Evolutionary conservation across 495 filamentous ascomycete genomes (phyloP), one percentile per base, ranked within the genome.

Genomic region (Talaromyces stipitatus): DNA sequence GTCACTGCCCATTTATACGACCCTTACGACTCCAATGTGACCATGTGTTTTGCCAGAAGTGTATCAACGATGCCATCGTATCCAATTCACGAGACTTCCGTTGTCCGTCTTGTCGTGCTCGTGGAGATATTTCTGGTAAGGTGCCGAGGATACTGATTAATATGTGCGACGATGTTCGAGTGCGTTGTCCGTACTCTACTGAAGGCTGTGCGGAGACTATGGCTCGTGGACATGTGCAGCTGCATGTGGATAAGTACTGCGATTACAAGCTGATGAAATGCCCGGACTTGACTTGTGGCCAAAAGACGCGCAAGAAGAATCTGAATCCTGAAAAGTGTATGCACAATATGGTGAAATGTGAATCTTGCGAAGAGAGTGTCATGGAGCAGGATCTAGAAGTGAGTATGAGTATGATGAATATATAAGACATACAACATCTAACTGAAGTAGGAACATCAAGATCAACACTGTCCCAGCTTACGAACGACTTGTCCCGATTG

Each of bases 231-330:
- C 79, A 89, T 60, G 75, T 94, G 41, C 79, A 86, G 62, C 80
- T 82, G 47, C 91, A 96, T 66, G 79, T 90, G 46, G 77, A 86
- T 52, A 85, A 83, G 57, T 87, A 91, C 64, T 96, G 91, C 66
- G 78, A 76, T 7, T 87, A 85, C 63, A 78, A 79, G 12, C 69
- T 78, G 14, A 75, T 92, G 26, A 76, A 77, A 54, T 96, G 91
- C 61, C 80, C 85, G 4, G 70, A 64, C 58, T 64, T 45, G 50
- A 61, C 48, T 26, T 88, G 69, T 60, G 69, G 66, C 50, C 79
- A 74, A 71, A 81, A 68, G 67, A 83, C 72, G 22, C 69, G 66
- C 62, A 76, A 69, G 66, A 83, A 66, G 70, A 76, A 72, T 53
- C 53, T 78, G 14, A 57, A 61, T 54, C 51, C 60, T 8, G 72